Conservation (phyloP, 225 moss, liverwort and hornwort species). For the Bryoerythrophyllum caledonicum region DNA sequence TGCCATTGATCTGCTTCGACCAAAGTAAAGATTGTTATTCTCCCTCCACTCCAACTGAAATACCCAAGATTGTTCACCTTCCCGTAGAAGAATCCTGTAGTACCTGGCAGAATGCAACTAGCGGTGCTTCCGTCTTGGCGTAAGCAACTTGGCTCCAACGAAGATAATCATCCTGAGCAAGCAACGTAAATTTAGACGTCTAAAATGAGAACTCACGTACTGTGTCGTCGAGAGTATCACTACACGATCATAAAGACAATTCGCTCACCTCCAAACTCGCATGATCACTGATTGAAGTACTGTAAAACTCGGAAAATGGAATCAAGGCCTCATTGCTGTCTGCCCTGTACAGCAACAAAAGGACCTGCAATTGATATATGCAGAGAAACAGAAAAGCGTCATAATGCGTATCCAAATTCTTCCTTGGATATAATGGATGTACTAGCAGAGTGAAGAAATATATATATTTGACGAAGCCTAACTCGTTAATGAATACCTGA, state of each 20-base stretch:
- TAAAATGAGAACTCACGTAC: background rate
- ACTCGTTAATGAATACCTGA: constrained; percentile 27
- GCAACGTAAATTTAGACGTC: background rate
- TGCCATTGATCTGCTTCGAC: background rate
- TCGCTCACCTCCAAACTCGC: constrained; percentile 38
- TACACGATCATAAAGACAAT: background rate
- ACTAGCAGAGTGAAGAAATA: background rate
- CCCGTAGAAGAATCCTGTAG: background rate
- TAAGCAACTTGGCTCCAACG: constrained; percentile 28
- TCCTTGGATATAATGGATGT: too few relatives aligned
- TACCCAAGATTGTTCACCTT: background rate
- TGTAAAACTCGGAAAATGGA: constrained; percentile 47
- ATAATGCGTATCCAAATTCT: background rate
- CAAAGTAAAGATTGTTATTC: background rate
- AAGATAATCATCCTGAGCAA: constrained; percentile 36
- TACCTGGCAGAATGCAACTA: constrained; percentile 49
- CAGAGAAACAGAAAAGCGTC: background rate
- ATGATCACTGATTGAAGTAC: constrained; percentile 34
- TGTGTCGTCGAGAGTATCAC: background rate
- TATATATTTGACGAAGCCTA: background rate
- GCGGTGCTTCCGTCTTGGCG: constrained; percentile 16
- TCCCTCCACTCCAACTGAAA: background rate
- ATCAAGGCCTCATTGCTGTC: constrained; percentile 33
- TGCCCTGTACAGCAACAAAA: constrained; percentile 38
- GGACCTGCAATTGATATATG: constrained; percentile 37